phyloP scores from a whole-genome alignment of 257 asterid species.

The Dorcoceras hygrometricum region DNA sequence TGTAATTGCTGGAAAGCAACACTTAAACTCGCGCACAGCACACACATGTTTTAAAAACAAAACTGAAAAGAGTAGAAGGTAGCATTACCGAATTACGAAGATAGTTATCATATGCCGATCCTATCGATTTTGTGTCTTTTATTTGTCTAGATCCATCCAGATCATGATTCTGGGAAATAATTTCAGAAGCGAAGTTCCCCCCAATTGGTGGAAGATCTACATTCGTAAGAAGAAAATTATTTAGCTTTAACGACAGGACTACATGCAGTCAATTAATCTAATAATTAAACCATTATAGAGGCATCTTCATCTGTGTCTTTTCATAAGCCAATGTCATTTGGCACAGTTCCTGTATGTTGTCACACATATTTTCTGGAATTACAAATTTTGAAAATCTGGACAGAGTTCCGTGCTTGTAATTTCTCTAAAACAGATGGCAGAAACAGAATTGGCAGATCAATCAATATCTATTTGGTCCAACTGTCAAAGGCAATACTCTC shows the following conservation, averaged over 20 bases:
- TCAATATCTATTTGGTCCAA: background rate
- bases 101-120: slow-evolving; percentile 57
- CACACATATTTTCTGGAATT: background rate
- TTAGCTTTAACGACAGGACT: background rate
- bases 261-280: background rate
- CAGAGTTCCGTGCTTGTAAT: background rate
- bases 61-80: slow-evolving; percentile 14
- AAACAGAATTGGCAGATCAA: background rate
- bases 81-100: slow-evolving; percentile 47
- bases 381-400: background rate
- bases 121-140: slow-evolving; percentile 40
- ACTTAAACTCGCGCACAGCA: background rate
- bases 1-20: slow-evolving; percentile 35
- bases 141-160: slow-evolving; percentile 26
- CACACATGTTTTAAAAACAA: slow-evolving; percentile 18
- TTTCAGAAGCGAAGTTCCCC: slow-evolving; percentile 31
- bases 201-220: slow-evolving; percentile 33
- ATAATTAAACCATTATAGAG: background rate
- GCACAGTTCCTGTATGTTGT: background rate
- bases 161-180: slow-evolving; percentile 13
- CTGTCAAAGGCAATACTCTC: background rate
- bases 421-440: background rate
- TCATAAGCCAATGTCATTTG: background rate
- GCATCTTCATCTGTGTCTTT: background rate
- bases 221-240: slow-evolving; percentile 14